These are phyloP conservation scores for Phytophthora europaea DNA, from an alignment of 352 stramenopile species.

Conservation along the genomic window DNA sequence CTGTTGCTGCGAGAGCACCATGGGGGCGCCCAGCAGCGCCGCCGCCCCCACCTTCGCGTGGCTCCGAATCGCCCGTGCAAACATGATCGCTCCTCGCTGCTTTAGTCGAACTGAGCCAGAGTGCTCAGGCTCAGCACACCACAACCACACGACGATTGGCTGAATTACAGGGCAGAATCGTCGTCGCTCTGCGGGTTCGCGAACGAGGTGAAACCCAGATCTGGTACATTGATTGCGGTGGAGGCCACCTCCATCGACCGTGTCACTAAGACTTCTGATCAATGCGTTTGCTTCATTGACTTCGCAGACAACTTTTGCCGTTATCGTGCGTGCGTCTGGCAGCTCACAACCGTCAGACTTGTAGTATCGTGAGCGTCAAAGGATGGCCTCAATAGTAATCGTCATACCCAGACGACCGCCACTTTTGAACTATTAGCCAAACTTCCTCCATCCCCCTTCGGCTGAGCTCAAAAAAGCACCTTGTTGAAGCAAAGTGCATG, in stretches of 20 bases:
- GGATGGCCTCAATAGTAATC: too few species aligned
- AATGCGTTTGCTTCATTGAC: too few species aligned
- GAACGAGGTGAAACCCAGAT: too few species aligned
- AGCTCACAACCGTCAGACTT: too few species aligned
- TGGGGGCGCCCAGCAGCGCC: slow-evolving; percentile 48
- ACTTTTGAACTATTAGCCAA: neutral
- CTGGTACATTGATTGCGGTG: too few species aligned
- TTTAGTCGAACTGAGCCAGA: slow-evolving; percentile 20
- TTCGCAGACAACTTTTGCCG: too few species aligned
- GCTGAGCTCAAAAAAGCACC: neutral
- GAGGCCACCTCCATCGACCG: too few species aligned
- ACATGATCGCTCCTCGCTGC: slow-evolving; percentile 39
- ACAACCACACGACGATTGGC: slow-evolving; percentile 31
- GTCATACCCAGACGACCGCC: too few species aligned
- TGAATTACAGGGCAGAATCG: slow-evolving; percentile 1
- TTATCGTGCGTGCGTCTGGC: too few species aligned
- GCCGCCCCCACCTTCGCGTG: slow-evolving; percentile 48
- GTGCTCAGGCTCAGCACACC: slow-evolving; percentile 7
- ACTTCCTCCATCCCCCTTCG: neutral
- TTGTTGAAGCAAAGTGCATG: neutral
- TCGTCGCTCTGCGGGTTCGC: neutral
- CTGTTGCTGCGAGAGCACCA: too few species aligned
- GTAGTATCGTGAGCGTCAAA: too few species aligned
- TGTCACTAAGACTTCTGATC: too few species aligned
- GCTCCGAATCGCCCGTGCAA: slow-evolving; percentile 46